Evolutionary conservation across 441 rosid species (phyloP), one percentile per base, ranked within the genome.

Genomic region (Raphanus hybrid): DNA sequence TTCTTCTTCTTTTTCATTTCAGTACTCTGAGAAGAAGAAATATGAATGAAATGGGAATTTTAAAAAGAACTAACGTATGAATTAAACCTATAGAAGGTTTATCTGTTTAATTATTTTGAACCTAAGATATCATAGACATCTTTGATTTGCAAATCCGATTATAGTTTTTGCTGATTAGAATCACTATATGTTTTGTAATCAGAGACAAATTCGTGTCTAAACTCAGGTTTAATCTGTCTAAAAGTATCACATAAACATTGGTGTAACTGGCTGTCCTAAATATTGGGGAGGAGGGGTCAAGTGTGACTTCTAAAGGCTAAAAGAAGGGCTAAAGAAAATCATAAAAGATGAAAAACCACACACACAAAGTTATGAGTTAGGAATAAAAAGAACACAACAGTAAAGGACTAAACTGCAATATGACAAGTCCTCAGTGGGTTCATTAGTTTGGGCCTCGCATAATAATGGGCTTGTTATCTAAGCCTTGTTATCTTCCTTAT

Each of bases 231-330:
- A 15, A 48, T 11, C 5, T 65, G 15, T 10, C 3, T 41, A 41
- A 39, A 9, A 39, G 8, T 39, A 8, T 8, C 10, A 39, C 45
- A 2, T 7, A 34, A 32, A 29, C 32, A 29, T 29, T 29, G 32
- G 32, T 29, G 5, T 29, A 29, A 29, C 32, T 29, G 32, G 32
- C 32, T 29, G 4, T 29, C 32, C 32, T 29, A 29, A 4, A 29
- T 29, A 29, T 29, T 29, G 32, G 32, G 32, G 32, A 29, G 37
- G 37, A 34, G 43, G 71, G 77, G 77, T 74, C 77, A 26, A 43
- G 9, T 66, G 59, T 66, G 59, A 57, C 71, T 74, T 41, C 15
- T 37, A 37, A 57, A 74, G 16, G 45, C 23, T 66, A 26, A 41
- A 55, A 23, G 26, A 23, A 23, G 26, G 26, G 26, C 26, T 23